Evolutionary conservation across 2,329 filamentous ascomycete genomes (phyloP).

Genomic region (Trichoderma sp.): DNA sequence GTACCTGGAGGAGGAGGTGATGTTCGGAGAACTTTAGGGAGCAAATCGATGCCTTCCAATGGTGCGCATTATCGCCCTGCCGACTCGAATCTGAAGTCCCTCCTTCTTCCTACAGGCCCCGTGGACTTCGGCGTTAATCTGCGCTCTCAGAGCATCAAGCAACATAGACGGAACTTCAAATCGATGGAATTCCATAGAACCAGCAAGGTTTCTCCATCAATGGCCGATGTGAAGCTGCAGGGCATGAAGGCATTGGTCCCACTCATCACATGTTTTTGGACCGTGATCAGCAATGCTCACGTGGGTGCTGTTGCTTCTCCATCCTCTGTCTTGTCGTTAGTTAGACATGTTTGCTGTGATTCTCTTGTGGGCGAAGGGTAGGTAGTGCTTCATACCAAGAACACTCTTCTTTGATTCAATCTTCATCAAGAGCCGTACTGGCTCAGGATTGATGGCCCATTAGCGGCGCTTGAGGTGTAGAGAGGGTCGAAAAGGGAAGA

Average conservation of each 20-base stretch:
- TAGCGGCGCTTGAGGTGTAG: not conserved
- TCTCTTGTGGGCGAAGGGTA: not conserved
- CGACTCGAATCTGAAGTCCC: not conserved
- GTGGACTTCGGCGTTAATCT: not conserved
- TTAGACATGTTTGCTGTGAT: not conserved
- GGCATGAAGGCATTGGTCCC: slow-evolving; percentile 14
- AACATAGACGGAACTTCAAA: not conserved
- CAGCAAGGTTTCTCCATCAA: not conserved
- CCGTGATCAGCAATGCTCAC: not conserved
- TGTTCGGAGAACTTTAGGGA: not conserved
- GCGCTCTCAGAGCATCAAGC: not conserved
- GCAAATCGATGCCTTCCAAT: not conserved
- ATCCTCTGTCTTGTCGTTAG: not conserved
- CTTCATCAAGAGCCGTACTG: not conserved
- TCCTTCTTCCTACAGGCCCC: not conserved
- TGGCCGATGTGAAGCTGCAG: slow-evolving; percentile 15
- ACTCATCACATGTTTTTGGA: not conserved
- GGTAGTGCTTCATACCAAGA: too few species aligned
- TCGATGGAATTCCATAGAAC: not conserved
- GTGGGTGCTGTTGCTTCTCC: not conserved
- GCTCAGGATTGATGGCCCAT: not conserved
- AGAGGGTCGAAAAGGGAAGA: not conserved
- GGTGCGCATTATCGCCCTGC: not conserved
- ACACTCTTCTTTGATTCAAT: not conserved
- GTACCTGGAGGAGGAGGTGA: not conserved